A percentile compares a stretch with the other conserved stretches of the same genome.
phyloP scores from a whole-genome alignment of 257 asterid species.

The Ligustrum vulgare region DNA sequence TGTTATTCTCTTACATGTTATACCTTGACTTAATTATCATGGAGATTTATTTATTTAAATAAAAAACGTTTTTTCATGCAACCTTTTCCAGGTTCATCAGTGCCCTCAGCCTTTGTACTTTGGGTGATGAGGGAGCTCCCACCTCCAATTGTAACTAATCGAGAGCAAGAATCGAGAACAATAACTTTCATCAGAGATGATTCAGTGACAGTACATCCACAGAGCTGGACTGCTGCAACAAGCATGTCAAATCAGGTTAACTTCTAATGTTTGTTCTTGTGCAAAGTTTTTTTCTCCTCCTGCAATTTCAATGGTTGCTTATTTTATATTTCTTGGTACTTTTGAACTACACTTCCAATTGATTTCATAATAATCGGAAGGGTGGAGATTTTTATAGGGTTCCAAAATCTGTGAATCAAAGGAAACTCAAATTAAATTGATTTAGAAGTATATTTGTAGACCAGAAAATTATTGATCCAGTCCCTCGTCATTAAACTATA shows the following conservation, averaged over 20 bases:
- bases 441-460: background rate
- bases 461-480: background rate
- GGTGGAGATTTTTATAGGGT: background rate
- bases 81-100: slow-evolving; percentile 70
- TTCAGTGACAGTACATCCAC: slow-evolving; percentile 44
- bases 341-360: background rate
- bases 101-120: slow-evolving; percentile 77
- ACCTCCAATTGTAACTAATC: slow-evolving; percentile 43
- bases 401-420: background rate
- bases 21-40: background rate
- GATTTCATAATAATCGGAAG: background rate
- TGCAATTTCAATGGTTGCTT: background rate
- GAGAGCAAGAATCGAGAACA: slow-evolving; percentile 59
- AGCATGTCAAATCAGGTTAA: slow-evolving; percentile 74
- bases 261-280: slow-evolving; percentile 14
- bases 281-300: background rate
- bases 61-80: background rate
- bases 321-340: background rate
- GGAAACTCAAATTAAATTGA: background rate
- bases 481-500: background rate
- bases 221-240: slow-evolving; percentile 65
- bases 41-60: background rate
- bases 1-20: background rate
- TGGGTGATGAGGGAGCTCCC: slow-evolving; percentile 96
- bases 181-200: slow-evolving; percentile 65